These are phyloP conservation scores for Gaeumannomyces sp. DNA, from an alignment of 2,329 filamentous ascomycete genomes.

Conservation along the genomic window DNA sequence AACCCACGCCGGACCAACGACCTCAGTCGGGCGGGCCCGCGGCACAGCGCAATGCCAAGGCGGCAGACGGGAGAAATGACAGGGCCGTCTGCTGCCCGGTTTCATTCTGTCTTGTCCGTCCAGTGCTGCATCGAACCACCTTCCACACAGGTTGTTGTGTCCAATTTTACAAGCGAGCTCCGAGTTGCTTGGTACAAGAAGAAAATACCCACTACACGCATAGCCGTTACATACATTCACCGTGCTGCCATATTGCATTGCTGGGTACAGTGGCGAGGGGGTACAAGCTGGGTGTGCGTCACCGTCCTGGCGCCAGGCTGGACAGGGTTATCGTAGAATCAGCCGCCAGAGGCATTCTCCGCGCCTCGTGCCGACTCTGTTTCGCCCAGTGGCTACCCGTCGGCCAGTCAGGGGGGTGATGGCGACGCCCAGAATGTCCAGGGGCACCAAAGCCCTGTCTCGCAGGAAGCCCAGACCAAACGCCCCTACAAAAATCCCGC, in stretches of 20 bases:
- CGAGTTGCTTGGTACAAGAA: background rate
- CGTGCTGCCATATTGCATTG: background rate
- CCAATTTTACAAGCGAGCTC: background rate
- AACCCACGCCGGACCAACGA: no score
- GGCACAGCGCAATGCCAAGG: no score
- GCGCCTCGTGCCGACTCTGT: background rate
- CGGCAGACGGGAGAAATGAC: no score
- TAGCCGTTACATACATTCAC: background rate
- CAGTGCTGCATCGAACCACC: background rate
- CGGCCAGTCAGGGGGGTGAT: background rate
- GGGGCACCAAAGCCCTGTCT: background rate
- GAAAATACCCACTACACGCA: background rate
- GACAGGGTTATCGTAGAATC: background rate
- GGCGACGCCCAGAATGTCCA: background rate
- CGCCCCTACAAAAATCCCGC: background rate
- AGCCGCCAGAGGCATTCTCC: background rate
- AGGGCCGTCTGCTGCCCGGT: no score
- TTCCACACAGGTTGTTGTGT: background rate
- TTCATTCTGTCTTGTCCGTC: no score
- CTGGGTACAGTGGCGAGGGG: background rate
- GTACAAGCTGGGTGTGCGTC: background rate
- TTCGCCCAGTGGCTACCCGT: background rate
- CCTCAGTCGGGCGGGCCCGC: no score
- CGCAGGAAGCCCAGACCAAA: background rate
- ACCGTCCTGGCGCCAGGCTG: no score